phyloP scores from a whole-genome alignment of 208 protist genomes.

The Trypanosomatidae sp. region DNA sequence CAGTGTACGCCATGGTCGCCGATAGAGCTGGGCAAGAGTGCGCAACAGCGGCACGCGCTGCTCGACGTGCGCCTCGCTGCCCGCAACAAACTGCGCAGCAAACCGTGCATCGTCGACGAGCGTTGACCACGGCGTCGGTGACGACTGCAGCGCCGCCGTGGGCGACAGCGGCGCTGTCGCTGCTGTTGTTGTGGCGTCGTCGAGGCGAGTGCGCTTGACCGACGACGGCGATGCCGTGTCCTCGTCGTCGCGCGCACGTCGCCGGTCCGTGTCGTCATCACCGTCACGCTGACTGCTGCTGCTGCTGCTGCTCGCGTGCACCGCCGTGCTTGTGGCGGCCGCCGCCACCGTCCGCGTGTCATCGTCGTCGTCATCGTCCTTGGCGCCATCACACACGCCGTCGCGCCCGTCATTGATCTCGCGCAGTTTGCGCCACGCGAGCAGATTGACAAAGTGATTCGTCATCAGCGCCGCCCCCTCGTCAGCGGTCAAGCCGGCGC shows the following conservation, averaged over 20 bases:
- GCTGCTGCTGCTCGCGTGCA: slow-evolving; percentile 3
- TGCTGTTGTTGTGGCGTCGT: too few species aligned
- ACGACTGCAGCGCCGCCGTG: slow-evolving; percentile 26
- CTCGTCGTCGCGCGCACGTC: not conserved
- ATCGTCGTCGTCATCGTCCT: not conserved
- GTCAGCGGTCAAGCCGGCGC: slow-evolving; percentile 21
- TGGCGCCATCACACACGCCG: not conserved
- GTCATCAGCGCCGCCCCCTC: slow-evolving; percentile 56
- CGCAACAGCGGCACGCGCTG: slow-evolving; percentile 36
- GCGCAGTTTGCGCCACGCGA: slow-evolving; percentile 56
- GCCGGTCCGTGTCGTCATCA: too few species aligned
- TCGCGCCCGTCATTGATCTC: slow-evolving; percentile 33
- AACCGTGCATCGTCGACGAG: slow-evolving; percentile 10
- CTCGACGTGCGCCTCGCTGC: slow-evolving; percentile 48
- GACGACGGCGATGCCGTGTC: too few species aligned
- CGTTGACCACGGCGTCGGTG: slow-evolving; percentile 46
- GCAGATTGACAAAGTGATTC: slow-evolving; percentile 82
- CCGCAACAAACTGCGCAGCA: slow-evolving; percentile 32
- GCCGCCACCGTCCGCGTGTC: not conserved
- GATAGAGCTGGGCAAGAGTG: slow-evolving; percentile 42
- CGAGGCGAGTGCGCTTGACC: too few species aligned
- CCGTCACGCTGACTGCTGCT: not conserved
- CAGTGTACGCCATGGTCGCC: slow-evolving; percentile 34
- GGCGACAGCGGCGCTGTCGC: too few species aligned
- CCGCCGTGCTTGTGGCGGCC: too few species aligned